phyloP scores from a whole-genome alignment of 225 moss, liverwort and hornwort species.

The Straminergon stramineum region DNA sequence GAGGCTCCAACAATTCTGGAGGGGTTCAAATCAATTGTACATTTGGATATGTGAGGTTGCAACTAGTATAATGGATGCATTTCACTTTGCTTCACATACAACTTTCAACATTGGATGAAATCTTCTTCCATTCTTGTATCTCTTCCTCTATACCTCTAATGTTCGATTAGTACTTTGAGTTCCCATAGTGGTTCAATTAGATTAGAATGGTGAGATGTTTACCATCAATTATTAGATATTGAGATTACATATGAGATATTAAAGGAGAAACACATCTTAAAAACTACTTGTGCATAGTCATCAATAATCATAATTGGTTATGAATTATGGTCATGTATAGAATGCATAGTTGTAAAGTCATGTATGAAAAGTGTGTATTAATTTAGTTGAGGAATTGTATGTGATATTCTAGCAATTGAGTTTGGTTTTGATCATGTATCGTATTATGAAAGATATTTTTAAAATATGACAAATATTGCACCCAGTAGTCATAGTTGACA shows the following conservation, averaged over 20 bases:
- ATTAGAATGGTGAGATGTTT: neutral
- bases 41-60: neutral
- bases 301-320: neutral
- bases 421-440: neutral
- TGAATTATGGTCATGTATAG: neutral
- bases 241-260: neutral
- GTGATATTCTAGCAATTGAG: neutral
- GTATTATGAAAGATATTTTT: neutral
- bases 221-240: neutral
- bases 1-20: neutral
- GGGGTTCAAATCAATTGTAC: neutral
- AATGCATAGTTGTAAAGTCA: neutral
- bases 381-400: neutral
- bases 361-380: neutral
- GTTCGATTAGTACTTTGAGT: neutral
- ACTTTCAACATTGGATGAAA: neutral
- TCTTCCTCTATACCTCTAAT: neutral
- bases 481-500: rapidly evolving
- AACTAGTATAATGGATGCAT: neutral
- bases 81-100: neutral
- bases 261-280: neutral
- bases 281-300: neutral
- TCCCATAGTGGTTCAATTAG: neutral
- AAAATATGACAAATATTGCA: neutral
- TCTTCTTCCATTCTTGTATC: neutral